These are phyloP conservation scores for Gastrolobium bilobum DNA, from an alignment of 306 rosid species.

Conservation along the genomic window DNA sequence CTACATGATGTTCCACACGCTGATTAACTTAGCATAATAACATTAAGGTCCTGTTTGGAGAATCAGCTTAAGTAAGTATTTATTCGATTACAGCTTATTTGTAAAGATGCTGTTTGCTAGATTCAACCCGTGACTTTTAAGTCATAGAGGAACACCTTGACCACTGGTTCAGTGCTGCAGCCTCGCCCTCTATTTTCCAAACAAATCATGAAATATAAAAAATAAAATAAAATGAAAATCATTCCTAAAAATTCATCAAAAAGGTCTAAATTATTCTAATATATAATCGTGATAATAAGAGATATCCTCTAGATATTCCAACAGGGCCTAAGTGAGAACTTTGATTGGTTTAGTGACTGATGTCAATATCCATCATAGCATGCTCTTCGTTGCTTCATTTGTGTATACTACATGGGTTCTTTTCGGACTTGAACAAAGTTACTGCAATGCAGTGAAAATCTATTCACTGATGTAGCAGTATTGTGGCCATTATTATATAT, in stretches of 20 bases:
- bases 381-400: slow-evolving; percentile 10
- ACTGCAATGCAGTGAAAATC: slow-evolving; percentile 5
- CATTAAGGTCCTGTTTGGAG: slow-evolving; percentile 22
- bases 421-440: neutral
- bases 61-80: neutral
- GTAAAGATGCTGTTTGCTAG: too few relatives aligned
- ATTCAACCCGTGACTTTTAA: too few relatives aligned
- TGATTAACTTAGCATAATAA: neutral
- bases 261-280: too few relatives aligned
- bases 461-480: slow-evolving; percentile 28
- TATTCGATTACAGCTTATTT: slow-evolving; percentile 2
- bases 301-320: neutral
- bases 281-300: too few relatives aligned
- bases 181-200: too few relatives aligned
- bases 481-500: slow-evolving; percentile 28
- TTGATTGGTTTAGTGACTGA: slow-evolving; percentile 9
- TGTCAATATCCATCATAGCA: neutral
- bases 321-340: neutral
- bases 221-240: too few relatives aligned
- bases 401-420: slow-evolving; percentile 24
- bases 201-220: too few relatives aligned
- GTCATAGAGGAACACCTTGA: too few relatives aligned
- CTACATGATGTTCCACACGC: neutral
- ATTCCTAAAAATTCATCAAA: too few relatives aligned
- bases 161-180: too few relatives aligned